Evolutionary conservation across 306 rosid genomes (phyloP).

Genomic region (Prosopis cineraria): DNA sequence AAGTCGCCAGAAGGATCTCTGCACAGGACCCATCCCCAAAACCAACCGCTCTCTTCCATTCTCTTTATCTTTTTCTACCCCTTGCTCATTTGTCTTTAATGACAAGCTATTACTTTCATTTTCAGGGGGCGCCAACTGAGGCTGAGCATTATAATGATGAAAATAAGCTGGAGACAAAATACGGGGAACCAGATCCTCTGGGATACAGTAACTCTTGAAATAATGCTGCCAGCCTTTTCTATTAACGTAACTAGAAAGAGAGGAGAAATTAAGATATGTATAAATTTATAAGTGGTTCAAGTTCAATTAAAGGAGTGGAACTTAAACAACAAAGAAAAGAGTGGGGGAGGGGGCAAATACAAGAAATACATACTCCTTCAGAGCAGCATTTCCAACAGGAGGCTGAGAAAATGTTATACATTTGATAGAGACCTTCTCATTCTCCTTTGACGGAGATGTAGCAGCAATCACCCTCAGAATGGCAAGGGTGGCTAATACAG

Average conservation of each 20-base stretch:
- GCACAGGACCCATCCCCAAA: slow-evolving; percentile 95
- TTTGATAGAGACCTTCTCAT: slow-evolving; percentile 68
- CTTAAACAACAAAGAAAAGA: slow-evolving; percentile 13
- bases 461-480: slow-evolving; percentile 96
- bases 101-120: slow-evolving; percentile 46
- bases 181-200: slow-evolving; percentile 96
- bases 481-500: slow-evolving; percentile 96
- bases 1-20: slow-evolving; percentile 89
- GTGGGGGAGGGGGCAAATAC: slow-evolving; percentile 16
- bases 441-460: slow-evolving; percentile 83
- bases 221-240: slow-evolving; percentile 92
- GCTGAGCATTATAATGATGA: slow-evolving; percentile 90
- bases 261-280: slow-evolving; percentile 5
- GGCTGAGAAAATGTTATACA: slow-evolving; percentile 98
- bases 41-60: slow-evolving; percentile 78
- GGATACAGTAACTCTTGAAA: slow-evolving; percentile 97
- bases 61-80: slow-evolving; percentile 52
- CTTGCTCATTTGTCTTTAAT: slow-evolving; percentile 51
- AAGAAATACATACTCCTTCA: slow-evolving; percentile 77
- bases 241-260: slow-evolving; percentile 74
- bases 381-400: slow-evolving; percentile 97
- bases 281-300: slow-evolving; percentile 9
- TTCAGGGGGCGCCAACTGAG: slow-evolving; percentile 48
- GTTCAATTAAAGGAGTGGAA: slow-evolving; percentile 12
- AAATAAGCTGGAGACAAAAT: slow-evolving; percentile 95